Evolutionary conservation across 805 yeast genomes (phyloP).

Genomic region (Lipomyces oligophaga): DNA sequence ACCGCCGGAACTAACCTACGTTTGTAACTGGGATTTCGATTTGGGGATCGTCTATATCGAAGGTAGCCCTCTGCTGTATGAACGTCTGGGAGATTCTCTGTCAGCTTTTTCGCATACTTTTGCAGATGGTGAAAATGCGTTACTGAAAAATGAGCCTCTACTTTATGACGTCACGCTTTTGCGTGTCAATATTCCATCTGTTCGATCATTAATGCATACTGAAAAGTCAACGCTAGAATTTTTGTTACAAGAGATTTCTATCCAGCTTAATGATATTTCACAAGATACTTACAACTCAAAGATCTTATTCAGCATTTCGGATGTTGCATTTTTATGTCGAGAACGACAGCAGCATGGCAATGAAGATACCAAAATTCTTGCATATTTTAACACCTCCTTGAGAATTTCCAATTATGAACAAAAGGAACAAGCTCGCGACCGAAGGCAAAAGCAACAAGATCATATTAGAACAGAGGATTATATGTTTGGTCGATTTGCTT

Average conservation of each 20-base stretch:
- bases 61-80: constrained; percentile 47
- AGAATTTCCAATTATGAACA: constrained; percentile 55
- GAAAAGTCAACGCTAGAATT: constrained; percentile 33
- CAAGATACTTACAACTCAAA: constrained; percentile 60
- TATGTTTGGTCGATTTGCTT: constrained; percentile 76
- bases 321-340: constrained; percentile 38
- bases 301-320: constrained; percentile 49
- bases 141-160: constrained; percentile 53
- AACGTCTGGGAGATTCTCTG: constrained; percentile 44
- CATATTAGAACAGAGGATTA: constrained; percentile 73
- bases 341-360: constrained; percentile 1
- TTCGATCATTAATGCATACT: constrained; percentile 45
- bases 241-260: constrained; percentile 31
- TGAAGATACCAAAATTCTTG: constrained; percentile 30
- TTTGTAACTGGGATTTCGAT: constrained; percentile 84
- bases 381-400: constrained; percentile 55
- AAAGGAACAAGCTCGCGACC: constrained; percentile 46
- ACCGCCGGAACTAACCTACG: constrained; percentile 81
- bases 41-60: constrained; percentile 56
- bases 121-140: constrained; percentile 70
- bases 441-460: constrained; percentile 53
- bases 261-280: constrained; percentile 65
- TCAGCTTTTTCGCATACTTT: constrained; percentile 58
- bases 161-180: constrained; percentile 69
- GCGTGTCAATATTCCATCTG: constrained; percentile 49